phyloP scores from a whole-genome alignment of 768 basidiomycete genomes.

The Termitomyces sp. region DNA sequence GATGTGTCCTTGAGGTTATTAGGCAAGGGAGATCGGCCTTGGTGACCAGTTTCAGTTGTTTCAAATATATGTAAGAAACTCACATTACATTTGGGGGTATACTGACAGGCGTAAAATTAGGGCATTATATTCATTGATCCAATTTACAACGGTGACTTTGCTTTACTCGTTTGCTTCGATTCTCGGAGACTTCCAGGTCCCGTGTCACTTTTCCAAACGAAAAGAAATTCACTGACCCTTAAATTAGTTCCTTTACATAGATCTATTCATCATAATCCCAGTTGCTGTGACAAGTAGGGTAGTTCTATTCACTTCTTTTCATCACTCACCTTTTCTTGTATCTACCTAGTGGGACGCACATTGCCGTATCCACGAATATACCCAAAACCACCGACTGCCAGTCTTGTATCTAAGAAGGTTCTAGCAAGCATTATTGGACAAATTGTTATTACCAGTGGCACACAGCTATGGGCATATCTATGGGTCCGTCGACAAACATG shows the following conservation, averaged over 20 bases:
- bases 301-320: background rate
- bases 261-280: slow-evolving; percentile 96
- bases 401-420: slow-evolving; percentile 93
- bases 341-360: slow-evolving; percentile 85
- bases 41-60: slow-evolving; percentile 98
- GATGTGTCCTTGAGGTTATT: slow-evolving; percentile 94
- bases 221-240: slow-evolving; percentile 8
- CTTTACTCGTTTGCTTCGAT: slow-evolving; percentile 96
- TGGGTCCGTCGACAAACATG: slow-evolving; percentile 86
- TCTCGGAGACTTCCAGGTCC: slow-evolving; percentile 91
- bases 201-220: background rate
- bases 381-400: slow-evolving; percentile 90
- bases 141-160: slow-evolving; percentile 96
- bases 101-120: slow-evolving; percentile 33
- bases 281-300: slow-evolving; percentile 90
- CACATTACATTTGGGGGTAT: background rate
- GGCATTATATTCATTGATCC: slow-evolving; percentile 97
- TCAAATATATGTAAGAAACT: slow-evolving; percentile 94
- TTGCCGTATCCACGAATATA: slow-evolving; percentile 83
- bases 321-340: background rate
- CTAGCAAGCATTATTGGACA: slow-evolving; percentile 91
- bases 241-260: slow-evolving; percentile 88
- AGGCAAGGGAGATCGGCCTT: slow-evolving; percentile 94
- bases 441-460: slow-evolving; percentile 74
- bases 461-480: slow-evolving; percentile 85